Evolutionary conservation across 495 filamentous ascomycete genomes (phyloP), one percentile per base, ranked within the genome.

Genomic region (Aspergillus incahuasiensis): DNA sequence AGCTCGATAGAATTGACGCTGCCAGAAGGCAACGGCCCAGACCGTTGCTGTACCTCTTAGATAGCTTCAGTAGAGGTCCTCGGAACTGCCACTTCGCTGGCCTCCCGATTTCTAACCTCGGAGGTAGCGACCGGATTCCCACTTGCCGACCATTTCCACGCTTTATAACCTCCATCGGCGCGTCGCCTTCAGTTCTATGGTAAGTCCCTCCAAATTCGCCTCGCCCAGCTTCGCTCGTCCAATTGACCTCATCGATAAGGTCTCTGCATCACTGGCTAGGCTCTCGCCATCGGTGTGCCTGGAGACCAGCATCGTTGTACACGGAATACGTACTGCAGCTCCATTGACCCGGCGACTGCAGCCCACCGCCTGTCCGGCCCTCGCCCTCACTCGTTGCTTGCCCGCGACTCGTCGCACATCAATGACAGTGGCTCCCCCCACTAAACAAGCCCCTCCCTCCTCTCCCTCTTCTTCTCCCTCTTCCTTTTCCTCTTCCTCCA

Each of bases 351-450:
- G 70, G 68, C 54, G 35, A 49, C 32, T 54, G 52, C 63, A 70
- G 63, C 65, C 71, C 71, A 73, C 71, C 70, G 72, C 68, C 68
- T 68, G 47, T 62, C 64, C 68, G 61, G 61, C 56, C n/a, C 35
- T 61, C 51, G 54, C 58, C 56, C 61, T 59, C 50, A 56, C 54
- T 66, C 54, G 56, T 60, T 60, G 53, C 45, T 60, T 41, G 46
- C 46, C 58, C 60, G 67, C 70, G 59, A 60, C 42, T 54, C 42
- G 57, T 60, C 71, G 69, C 69, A 71, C 71, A 69, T 71, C 71
- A 60, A 68, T 65, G 67, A 68, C 63, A 54, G 58, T 72, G 70
- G 70, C 69, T 67, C 71, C 71, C 71, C 71, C 71, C 70, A 71
- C 74, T 63, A 73, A 58, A 60, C 57, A 65, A 63, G 65, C 70